phyloP scores from a whole-genome alignment of 768 basidiomycete species.

The Boletus fagicola region DNA sequence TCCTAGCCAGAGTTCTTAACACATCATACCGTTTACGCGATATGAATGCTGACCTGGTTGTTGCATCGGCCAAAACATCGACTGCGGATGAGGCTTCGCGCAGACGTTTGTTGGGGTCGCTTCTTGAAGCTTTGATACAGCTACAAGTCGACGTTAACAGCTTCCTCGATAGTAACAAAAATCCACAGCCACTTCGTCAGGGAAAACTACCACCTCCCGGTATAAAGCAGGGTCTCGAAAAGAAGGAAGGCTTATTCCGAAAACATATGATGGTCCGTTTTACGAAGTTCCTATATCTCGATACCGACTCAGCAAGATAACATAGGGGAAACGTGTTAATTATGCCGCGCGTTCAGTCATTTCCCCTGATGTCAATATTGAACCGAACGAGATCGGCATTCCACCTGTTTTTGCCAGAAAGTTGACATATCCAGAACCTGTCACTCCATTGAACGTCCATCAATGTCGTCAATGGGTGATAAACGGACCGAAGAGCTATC shows the following conservation, averaged over 20 bases:
- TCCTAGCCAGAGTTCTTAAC: constrained; percentile 74
- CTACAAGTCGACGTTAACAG: constrained; percentile 94
- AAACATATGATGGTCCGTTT: constrained; percentile 96
- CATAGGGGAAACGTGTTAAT: constrained; percentile 97
- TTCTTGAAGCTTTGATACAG: constrained; percentile 83
- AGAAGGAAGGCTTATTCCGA: constrained; percentile 97
- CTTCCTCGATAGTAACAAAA: constrained; percentile 96
- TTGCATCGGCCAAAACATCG: constrained; percentile 58
- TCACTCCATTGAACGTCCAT: constrained; percentile 87
- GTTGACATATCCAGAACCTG: constrained; percentile 96
- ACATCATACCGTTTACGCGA: constrained; percentile 82
- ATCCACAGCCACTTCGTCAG: constrained; percentile 77
- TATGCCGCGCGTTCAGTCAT: constrained; percentile 99
- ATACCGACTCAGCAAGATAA: background rate
- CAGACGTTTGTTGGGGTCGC: constrained; percentile 56
- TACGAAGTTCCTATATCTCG: background rate
- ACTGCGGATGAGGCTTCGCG: constrained; percentile 49
- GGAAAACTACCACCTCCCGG: constrained; percentile 91
- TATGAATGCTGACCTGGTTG: constrained; percentile 62
- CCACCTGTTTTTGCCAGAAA: constrained; percentile 97
- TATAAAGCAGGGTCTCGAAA: constrained; percentile 95
- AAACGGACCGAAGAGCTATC: constrained; percentile 82
- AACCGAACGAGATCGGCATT: constrained; percentile 97
- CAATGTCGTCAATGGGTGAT: constrained; percentile 88
- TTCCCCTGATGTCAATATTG: constrained; percentile 98